A percentile compares a stretch with the other conserved stretches of the same genome.
Conservation (phyloP, 2,329 filamentous ascomycete species). For the Aspergillus cejpii region DNA sequence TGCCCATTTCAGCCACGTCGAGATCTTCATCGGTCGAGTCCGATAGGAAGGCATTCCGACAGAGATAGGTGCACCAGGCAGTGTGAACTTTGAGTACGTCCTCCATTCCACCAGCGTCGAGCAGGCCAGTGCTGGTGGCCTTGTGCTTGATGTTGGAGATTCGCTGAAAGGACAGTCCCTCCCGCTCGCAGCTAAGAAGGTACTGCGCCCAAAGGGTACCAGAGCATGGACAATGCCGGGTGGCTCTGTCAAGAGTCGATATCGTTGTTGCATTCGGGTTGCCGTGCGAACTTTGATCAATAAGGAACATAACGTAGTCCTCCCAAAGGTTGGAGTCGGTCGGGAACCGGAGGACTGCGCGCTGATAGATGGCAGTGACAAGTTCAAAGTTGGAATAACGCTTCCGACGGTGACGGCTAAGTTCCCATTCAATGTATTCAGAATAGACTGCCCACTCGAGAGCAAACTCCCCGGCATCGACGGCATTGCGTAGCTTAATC, state of each 20-base stretch:
- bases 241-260: constrained; percentile 70
- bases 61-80: constrained; percentile 90
- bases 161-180: constrained; percentile 66
- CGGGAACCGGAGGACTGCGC: constrained; percentile 67
- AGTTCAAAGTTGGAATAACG: constrained; percentile 49
- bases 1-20: constrained; percentile 83
- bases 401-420: constrained; percentile 54
- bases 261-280: constrained; percentile 49
- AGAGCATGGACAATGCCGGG: constrained; percentile 87
- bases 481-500: constrained; percentile 46
- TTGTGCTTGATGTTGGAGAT: constrained; percentile 88
- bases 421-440: constrained; percentile 83
- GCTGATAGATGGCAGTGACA: constrained; percentile 62
- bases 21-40: constrained; percentile 72
- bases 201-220: constrained; percentile 86
- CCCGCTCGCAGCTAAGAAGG: constrained; percentile 75
- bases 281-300: constrained; percentile 47
- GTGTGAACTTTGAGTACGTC: constrained; percentile 86
- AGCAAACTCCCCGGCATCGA: constrained; percentile 47
- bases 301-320: constrained; percentile 71
- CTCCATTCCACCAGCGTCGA: constrained; percentile 79
- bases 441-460: constrained; percentile 49
- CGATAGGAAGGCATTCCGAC: constrained; percentile 70
- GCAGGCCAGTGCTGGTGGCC: constrained; percentile 75
- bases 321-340: constrained; percentile 72